Base-by-base conservation (phyloP, 176 grass and related monocot genomes). In the Paspalum notatum region DNA sequence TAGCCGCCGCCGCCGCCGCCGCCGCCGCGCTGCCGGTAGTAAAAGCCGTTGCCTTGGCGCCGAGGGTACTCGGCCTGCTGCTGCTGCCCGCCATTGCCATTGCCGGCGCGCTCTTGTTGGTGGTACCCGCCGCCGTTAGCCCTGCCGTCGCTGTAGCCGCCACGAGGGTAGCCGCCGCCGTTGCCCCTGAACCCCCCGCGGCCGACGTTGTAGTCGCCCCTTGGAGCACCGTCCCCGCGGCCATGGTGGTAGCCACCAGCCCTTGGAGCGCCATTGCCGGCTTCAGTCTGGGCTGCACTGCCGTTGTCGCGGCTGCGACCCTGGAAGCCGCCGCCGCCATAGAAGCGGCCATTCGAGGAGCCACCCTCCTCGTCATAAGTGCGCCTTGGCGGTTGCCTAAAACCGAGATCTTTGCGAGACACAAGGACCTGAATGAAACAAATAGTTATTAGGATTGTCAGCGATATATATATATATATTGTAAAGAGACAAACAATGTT, bases 401-500 rank as follows among this genome's bases (percentile, higher is more conserved):
- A 65, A 0, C 25, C 39, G 60, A 70, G 54, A 3, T 82, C 44
- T 42, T 76, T 55, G 71, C 66, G 39, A 14, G n/a, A 1, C 2
- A 5, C 44, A 9, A 61, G 4, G 18, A 37, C 53, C 87, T 89
- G 87, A 57, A 84, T 72, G 46, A 7, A 59, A 15, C 32, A 32
- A 3, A 32, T 32, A 32, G 32, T 32, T n/a, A n/a, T 32, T 32
- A 32, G 32, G 32, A 32, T 32, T 32, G 3, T 1, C 1, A 32
- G 32, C 32, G 32, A 32, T 3, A 32, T n/a, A n/a, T n/a, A n/a
- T n/a, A n/a, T n/a, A n/a, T n/a, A n/a, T n/a, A 3, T 32, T 2
- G 3, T 32, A 32, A 32, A 32, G 32, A 32, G 32, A 32, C 3
- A 32, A 27, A 32, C 0, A 26, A 9, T 50, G 13, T 50, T 32